Conservation (phyloP, 2,329 filamentous ascomycete genomes). For the Zymoseptoria passerinii region DNA sequence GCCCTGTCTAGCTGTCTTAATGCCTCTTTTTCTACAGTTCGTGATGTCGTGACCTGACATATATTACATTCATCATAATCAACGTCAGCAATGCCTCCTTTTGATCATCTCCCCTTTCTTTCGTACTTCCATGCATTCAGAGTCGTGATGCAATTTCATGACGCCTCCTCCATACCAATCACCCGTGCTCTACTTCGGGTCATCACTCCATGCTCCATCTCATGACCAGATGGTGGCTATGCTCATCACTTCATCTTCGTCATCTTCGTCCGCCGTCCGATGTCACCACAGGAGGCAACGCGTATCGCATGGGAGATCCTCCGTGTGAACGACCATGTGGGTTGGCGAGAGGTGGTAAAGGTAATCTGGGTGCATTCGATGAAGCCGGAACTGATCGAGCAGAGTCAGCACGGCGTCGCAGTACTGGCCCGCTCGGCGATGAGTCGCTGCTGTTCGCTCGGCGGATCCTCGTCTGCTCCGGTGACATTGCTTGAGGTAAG, state of each 20-base stretch:
- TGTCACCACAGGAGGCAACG: constrained; percentile 26
- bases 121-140: not conserved
- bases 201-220: too few relatives aligned
- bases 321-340: constrained; percentile 15
- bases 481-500: constrained; percentile 21
- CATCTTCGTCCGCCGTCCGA: constrained; percentile 17
- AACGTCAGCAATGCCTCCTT: not conserved
- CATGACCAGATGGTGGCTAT: not conserved
- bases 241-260: not conserved
- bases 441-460: constrained; percentile 20
- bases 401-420: constrained; percentile 26
- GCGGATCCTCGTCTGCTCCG: constrained; percentile 20
- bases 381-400: constrained; percentile 22
- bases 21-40: not conserved
- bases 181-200: too few relatives aligned
- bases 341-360: constrained; percentile 24
- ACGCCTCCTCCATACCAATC: not conserved
- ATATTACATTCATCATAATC: not conserved
- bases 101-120: not conserved
- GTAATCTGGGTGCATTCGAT: constrained; percentile 11
- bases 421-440: constrained; percentile 14
- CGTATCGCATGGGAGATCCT: constrained; percentile 17
- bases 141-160: not conserved
- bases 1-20: not conserved
- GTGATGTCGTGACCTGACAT: not conserved